phyloP scores from a whole-genome alignment of 768 basidiomycete genomes.

The Hygrophoropsis aurantiaca region DNA sequence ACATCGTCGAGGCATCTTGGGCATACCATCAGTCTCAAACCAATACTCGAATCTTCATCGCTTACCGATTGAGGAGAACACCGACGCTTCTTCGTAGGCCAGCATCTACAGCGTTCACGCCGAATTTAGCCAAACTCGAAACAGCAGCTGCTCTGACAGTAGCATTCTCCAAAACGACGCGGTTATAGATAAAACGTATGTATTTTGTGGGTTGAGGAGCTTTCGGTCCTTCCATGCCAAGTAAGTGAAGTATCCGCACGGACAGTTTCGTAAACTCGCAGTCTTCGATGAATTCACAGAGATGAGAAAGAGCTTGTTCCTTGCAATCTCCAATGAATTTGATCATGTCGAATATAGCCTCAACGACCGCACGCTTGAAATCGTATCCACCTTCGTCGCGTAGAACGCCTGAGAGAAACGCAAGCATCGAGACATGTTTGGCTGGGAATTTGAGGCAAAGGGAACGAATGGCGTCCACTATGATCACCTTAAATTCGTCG shows the following conservation, averaged over 20 bases:
- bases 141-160: slow-evolving; percentile 97
- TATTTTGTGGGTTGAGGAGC: slow-evolving; percentile 97
- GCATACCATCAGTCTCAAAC: slow-evolving; percentile 5
- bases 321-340: slow-evolving; percentile 95
- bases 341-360: slow-evolving; percentile 99
- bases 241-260: slow-evolving; percentile 91
- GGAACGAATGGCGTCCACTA: slow-evolving; percentile 97
- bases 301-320: slow-evolving; percentile 95
- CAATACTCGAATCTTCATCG: too few species aligned
- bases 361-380: slow-evolving; percentile 98
- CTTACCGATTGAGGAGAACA: slow-evolving; percentile 81
- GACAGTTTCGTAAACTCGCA: slow-evolving; percentile 99
- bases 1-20: slow-evolving; percentile 93
- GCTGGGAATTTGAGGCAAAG: slow-evolving; percentile 98
- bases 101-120: slow-evolving; percentile 80
- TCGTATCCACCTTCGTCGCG: slow-evolving; percentile 99
- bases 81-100: slow-evolving; percentile 81
- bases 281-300: slow-evolving; percentile 99
- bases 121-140: slow-evolving; percentile 93
- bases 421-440: slow-evolving; percentile 96
- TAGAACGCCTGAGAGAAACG: slow-evolving; percentile 94
- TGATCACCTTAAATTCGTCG: slow-evolving; percentile 99
- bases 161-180: slow-evolving; percentile 97
- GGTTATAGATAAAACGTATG: slow-evolving; percentile 99
- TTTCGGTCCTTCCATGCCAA: slow-evolving; percentile 95